Percentiles rank a stretch among this genome's conserved stretches.
These are phyloP conservation scores for Alternaria tenuissima DNA, from an alignment of 2,329 filamentous ascomycete genomes.

Conservation along the genomic window DNA sequence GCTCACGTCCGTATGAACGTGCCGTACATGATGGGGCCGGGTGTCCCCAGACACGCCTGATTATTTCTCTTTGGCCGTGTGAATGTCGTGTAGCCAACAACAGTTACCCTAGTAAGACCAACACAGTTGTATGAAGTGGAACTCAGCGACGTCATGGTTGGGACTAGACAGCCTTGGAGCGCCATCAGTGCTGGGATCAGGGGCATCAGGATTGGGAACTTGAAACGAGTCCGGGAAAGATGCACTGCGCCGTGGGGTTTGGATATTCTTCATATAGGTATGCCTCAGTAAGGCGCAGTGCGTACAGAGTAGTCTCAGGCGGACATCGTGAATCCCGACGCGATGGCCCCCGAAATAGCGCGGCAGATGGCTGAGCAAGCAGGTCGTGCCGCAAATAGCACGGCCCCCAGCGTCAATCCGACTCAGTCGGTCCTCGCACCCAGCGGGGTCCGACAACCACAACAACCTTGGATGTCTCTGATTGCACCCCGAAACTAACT, in stretches of 20 bases:
- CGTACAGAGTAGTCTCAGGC: not conserved
- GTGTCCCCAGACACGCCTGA: not conserved
- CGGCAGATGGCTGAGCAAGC: slow-evolving; percentile 9
- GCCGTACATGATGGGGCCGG: not conserved
- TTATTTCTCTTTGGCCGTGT: not conserved
- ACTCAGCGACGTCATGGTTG: slow-evolving; percentile 1
- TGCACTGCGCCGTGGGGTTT: not conserved
- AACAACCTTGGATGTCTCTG: slow-evolving; percentile 3
- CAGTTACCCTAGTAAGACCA: not conserved
- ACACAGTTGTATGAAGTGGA: not conserved
- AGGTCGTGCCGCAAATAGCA: slow-evolving; percentile 13
- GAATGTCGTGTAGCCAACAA: slow-evolving; percentile 4
- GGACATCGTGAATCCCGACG: slow-evolving; percentile 2
- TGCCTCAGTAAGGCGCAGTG: slow-evolving; percentile 6
- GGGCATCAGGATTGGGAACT: not conserved
- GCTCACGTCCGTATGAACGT: not conserved
- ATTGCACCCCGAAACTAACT: slow-evolving; percentile 2
- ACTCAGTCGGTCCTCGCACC: not conserved
- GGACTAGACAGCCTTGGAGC: not conserved
- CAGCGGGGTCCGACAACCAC: slow-evolving; percentile 6
- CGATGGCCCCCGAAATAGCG: slow-evolving; percentile 8
- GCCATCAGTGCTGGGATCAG: not conserved
- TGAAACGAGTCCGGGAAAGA: not conserved
- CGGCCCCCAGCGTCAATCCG: slow-evolving; percentile 6
- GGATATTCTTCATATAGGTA: not conserved